Conservation (phyloP, 345 rosid genomes). For the Syzygium aqueum region DNA sequence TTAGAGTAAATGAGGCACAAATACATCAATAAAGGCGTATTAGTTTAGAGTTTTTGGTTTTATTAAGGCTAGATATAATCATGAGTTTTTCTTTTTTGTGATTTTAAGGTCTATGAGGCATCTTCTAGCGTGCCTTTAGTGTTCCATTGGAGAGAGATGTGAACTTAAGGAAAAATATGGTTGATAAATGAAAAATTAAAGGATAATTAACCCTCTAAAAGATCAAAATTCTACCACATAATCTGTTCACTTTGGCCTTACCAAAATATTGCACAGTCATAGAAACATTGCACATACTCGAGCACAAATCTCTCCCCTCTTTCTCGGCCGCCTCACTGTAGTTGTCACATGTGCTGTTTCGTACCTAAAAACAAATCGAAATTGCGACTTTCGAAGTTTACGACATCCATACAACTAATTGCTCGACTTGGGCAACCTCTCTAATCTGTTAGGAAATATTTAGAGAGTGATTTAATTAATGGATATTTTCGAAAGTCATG, state of each 20-base stretch:
- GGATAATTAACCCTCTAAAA: not conserved
- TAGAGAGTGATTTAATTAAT: not conserved
- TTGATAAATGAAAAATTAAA: not conserved
- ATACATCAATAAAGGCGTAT: accelerated
- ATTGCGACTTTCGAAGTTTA: not conserved
- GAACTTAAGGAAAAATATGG: not conserved
- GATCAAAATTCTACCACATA: too few species aligned
- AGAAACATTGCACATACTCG: not conserved
- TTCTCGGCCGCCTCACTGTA: not conserved
- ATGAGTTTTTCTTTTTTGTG: accelerated
- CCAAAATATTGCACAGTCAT: not conserved
- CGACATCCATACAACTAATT: not conserved
- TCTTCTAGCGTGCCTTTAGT: not conserved
- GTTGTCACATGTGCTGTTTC: not conserved
- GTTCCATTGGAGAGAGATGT: not conserved
- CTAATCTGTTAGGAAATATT: not conserved
- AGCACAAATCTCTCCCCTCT: not conserved
- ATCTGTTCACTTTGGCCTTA: too few species aligned
- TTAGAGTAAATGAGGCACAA: accelerated
- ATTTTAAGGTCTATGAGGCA: not conserved
- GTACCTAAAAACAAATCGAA: not conserved
- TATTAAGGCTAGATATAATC: not conserved
- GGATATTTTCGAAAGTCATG: not conserved
- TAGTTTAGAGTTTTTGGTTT: accelerated
- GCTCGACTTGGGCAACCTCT: not conserved